A percentile compares a stretch with the other conserved stretches of the same genome.
Evolutionary conservation across 2,329 filamentous ascomycete genomes (phyloP).

Genomic region (Whalleya microplaca): DNA sequence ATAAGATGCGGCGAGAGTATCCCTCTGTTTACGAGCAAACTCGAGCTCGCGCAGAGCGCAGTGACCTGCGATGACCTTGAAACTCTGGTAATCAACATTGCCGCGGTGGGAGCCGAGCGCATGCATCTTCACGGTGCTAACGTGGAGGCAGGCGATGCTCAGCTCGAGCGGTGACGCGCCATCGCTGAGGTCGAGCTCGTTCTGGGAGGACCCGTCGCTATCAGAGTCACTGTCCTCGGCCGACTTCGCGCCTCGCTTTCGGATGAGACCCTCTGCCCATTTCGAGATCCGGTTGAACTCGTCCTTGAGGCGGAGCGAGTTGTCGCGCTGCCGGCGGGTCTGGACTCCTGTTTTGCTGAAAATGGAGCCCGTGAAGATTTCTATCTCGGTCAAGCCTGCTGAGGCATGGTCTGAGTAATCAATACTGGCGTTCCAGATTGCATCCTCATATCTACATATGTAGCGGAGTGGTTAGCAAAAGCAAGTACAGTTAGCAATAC

Average conservation of each 20-base stretch:
- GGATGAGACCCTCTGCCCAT: conserved; percentile 45
- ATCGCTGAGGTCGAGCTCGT: not conserved
- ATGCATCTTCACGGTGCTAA: conserved; percentile 13
- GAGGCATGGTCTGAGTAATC: conserved; percentile 51
- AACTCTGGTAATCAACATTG: conserved; percentile 31
- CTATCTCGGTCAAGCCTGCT: conserved; percentile 50
- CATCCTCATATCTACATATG: conserved; percentile 52
- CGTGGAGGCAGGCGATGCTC: conserved; percentile 37
- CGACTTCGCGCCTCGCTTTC: conserved; percentile 25
- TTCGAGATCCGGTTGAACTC: conserved; percentile 52
- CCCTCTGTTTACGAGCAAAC: conserved; percentile 19
- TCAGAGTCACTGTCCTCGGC: conserved; percentile 12
- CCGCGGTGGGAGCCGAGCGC: not conserved
- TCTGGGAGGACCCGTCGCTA: conserved; percentile 3
- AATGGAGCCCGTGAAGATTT: conserved; percentile 61
- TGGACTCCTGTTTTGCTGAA: conserved; percentile 54
- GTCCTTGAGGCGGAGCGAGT: conserved; percentile 55
- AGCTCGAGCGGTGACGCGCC: conserved; percentile 30
- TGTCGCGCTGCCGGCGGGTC: conserved; percentile 55
- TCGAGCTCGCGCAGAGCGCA: conserved; percentile 36
- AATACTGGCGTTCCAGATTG: conserved; percentile 45
- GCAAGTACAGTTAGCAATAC: not conserved
- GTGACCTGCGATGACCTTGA: conserved; percentile 37
- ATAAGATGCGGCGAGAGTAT: too few relatives aligned
- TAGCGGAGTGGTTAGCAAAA: not conserved